phyloP scores from a whole-genome alignment of 306 rosid genomes.

The Erythrophleum fordii region DNA sequence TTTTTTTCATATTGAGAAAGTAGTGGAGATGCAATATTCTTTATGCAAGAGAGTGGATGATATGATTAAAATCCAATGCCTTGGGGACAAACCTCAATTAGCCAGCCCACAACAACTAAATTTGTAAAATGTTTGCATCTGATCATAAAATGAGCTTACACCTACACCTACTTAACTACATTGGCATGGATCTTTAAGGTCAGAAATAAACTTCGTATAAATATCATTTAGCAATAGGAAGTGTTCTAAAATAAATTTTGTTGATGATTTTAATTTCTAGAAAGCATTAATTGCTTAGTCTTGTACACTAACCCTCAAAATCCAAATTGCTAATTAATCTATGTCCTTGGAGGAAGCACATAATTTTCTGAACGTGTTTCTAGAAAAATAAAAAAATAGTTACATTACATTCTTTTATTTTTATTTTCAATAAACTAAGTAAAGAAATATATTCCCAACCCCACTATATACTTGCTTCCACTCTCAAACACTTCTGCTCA shows the following conservation, averaged over 20 bases:
- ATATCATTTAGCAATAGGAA: not conserved
- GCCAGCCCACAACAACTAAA: not conserved
- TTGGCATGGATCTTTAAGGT: conserved; percentile 14
- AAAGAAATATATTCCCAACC: conserved; percentile 26
- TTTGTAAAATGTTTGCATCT: not conserved
- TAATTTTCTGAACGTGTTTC: not conserved
- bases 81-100: not conserved
- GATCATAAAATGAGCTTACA: not conserved
- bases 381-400: conserved; percentile 15
- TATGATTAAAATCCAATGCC: not conserved
- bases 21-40: not conserved
- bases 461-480: conserved; percentile 28
- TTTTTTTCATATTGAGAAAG: not conserved
- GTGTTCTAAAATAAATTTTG: conserved; percentile 10
- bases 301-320: not conserved
- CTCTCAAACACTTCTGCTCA: not conserved
- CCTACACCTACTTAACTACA: not conserved
- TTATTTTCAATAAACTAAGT: conserved; percentile 22
- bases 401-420: not conserved
- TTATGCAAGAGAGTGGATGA: not conserved
- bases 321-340: conserved; percentile 23
- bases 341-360: conserved; percentile 22
- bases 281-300: conserved; percentile 17
- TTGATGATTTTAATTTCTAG: conserved; percentile 3
- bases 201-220: not conserved